Conservation (phyloP, 2,329 filamentous ascomycete genomes). For the Sphaerulina vaccinii region DNA sequence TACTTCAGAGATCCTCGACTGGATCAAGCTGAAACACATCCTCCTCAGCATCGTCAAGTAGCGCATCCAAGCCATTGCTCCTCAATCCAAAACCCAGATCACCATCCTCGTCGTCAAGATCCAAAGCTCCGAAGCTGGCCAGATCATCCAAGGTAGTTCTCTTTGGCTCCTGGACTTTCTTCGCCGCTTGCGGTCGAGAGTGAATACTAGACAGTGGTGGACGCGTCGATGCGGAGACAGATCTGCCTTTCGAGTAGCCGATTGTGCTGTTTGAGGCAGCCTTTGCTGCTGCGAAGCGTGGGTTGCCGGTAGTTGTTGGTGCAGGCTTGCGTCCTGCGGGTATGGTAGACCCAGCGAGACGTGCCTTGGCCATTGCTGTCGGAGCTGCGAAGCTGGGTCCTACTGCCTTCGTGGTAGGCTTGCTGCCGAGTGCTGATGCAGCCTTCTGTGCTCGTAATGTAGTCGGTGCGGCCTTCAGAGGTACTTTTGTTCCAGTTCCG, state of each 20-base stretch:
- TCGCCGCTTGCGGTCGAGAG: slow-evolving; percentile 9
- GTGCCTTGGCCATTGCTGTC: slow-evolving; percentile 42
- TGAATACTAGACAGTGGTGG: slow-evolving; percentile 29
- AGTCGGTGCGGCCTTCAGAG: slow-evolving; percentile 41
- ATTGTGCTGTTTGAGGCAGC: slow-evolving; percentile 76
- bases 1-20: slow-evolving; percentile 21
- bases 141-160: slow-evolving; percentile 28
- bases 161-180: slow-evolving; percentile 12
- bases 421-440: slow-evolving; percentile 43
- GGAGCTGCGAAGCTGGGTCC: slow-evolving; percentile 43
- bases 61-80: slow-evolving; percentile 3
- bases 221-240: slow-evolving; percentile 45
- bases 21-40: slow-evolving; percentile 29
- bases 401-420: slow-evolving; percentile 34
- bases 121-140: slow-evolving; percentile 25
- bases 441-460: slow-evolving; percentile 55
- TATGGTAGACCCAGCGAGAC: slow-evolving; percentile 37
- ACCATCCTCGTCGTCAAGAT: slow-evolving; percentile 23
- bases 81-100: slow-evolving; percentile 7
- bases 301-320: slow-evolving; percentile 33
- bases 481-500: not conserved
- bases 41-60: slow-evolving; percentile 20
- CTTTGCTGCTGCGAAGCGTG: slow-evolving; percentile 61
- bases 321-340: slow-evolving; percentile 17
- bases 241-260: slow-evolving; percentile 77